Conservation (phyloP, 139 green algal species). For the Gonium pectorale region DNA sequence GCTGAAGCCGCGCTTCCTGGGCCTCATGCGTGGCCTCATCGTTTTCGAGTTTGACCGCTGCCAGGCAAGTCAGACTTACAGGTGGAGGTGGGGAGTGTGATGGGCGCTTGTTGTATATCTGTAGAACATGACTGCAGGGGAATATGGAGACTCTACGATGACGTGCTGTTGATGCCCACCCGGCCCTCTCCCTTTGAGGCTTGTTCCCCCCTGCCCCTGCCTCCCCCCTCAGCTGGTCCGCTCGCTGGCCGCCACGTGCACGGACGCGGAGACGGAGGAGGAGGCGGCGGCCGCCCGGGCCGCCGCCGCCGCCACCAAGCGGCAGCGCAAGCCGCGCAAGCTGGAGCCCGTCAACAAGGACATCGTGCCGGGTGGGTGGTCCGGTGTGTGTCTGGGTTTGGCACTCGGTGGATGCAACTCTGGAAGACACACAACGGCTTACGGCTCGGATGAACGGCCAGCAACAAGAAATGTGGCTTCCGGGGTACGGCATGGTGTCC, state of each 20-base stretch:
- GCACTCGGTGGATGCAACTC: neutral
- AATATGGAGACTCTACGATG: neutral
- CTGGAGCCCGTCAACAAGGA: neutral
- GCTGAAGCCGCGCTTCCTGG: neutral
- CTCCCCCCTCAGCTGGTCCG: neutral
- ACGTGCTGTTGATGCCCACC: neutral
- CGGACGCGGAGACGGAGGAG: neutral
- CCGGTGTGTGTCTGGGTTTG: neutral
- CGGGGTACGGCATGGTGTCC: neutral
- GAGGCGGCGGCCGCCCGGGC: neutral
- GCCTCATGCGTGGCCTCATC: conserved; percentile 24
- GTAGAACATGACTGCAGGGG: too few relatives aligned
- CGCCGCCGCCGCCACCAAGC: neutral
- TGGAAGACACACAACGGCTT: too few relatives aligned
- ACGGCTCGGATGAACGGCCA: too few relatives aligned
- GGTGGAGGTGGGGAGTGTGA: neutral
- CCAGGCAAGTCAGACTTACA: neutral
- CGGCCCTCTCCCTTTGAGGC: neutral
- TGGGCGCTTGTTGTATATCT: neutral
- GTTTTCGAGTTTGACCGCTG: conserved; percentile 18
- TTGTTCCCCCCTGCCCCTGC: neutral
- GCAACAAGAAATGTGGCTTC: too few relatives aligned
- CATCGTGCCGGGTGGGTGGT: neutral
- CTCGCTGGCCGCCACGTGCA: neutral
- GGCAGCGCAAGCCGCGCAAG: neutral